Evolutionary conservation across 2,329 filamentous ascomycete genomes (phyloP).

Genomic region (Fusarium torulosum): DNA sequence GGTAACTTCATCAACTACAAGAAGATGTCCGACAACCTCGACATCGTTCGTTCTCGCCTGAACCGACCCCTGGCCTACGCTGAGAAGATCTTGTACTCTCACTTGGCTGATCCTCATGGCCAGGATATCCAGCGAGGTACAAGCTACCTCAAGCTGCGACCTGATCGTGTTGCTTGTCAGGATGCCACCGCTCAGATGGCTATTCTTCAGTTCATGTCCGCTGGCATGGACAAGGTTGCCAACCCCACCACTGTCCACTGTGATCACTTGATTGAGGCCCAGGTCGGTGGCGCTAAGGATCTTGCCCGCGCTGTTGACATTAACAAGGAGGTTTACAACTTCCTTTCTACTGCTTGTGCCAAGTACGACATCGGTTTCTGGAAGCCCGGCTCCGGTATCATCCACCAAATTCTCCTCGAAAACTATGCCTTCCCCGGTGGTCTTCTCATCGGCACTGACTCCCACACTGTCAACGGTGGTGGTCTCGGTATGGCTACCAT

Average conservation of each 20-base stretch:
- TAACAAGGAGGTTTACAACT: slow-evolving; percentile 99
- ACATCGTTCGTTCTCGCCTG: slow-evolving; percentile 87
- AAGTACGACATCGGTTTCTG: slow-evolving; percentile 99
- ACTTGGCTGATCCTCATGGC: slow-evolving; percentile 94
- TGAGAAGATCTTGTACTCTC: slow-evolving; percentile 99
- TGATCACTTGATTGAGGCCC: slow-evolving; percentile 98
- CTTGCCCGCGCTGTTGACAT: slow-evolving; percentile 88
- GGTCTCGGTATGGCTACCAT: slow-evolving; percentile 96
- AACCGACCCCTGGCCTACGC: slow-evolving; percentile 94
- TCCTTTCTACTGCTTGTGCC: slow-evolving; percentile 90
- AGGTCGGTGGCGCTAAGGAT: slow-evolving; percentile 94
- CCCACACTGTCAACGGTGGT: slow-evolving; percentile 96
- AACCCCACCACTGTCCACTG: slow-evolving; percentile 98
- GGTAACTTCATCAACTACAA: slow-evolving; percentile 99
- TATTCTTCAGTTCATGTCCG: slow-evolving; percentile 99
- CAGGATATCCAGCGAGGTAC: slow-evolving; percentile 96
- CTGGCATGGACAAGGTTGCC: slow-evolving; percentile 93
- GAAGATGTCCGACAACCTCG: slow-evolving; percentile 98
- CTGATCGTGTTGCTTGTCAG: slow-evolving; percentile 98
- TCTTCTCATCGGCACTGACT: slow-evolving; percentile 97
- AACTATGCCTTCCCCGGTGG: slow-evolving; percentile 99
- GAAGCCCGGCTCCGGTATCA: slow-evolving; percentile 98
- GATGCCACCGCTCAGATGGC: slow-evolving; percentile 99
- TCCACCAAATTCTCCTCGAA: slow-evolving; percentile 98
- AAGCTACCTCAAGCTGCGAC: slow-evolving; percentile 96